Conservation (phyloP, 2,329 filamentous ascomycete genomes). For the Colletotrichum cereale region DNA sequence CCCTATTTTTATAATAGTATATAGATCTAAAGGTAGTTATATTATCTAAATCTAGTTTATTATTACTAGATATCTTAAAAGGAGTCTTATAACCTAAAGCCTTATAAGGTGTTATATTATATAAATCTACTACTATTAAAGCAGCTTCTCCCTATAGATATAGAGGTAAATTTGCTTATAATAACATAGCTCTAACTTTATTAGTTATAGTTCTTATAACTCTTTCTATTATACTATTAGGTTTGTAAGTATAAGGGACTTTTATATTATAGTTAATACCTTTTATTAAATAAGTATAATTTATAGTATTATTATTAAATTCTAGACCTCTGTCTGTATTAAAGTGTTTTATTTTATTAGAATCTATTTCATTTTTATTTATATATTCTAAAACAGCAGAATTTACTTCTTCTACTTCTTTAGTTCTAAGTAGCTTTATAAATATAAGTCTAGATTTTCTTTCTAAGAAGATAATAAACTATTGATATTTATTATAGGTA, state of each 20-base stretch:
- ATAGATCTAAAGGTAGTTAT: background rate
- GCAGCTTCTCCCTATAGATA: background rate
- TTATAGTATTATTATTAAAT: background rate
- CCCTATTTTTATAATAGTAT: background rate
- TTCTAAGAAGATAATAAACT: too few relatives aligned
- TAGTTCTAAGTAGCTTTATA: too few relatives aligned
- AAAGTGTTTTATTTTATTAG: background rate
- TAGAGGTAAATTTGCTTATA: background rate
- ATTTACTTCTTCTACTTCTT: background rate
- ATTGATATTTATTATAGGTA: background rate
- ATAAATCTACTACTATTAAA: background rate
- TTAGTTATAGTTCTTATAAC: background rate
- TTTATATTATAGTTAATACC: too few relatives aligned
- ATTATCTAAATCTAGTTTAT: background rate
- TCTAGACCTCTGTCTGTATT: background rate
- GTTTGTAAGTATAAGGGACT: too few relatives aligned
- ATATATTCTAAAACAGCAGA: background rate
- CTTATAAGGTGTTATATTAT: background rate
- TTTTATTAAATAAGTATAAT: too few relatives aligned
- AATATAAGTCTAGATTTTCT: too few relatives aligned
- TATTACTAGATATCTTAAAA: background rate
- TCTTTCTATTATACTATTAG: too few relatives aligned
- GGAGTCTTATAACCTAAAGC: background rate
- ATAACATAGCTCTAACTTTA: background rate
- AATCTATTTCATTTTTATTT: background rate